A percentile compares a stretch with the other conserved stretches of the same genome.
phyloP scores from a whole-genome alignment of 345 rosid genomes.

The Clausena lansium region DNA sequence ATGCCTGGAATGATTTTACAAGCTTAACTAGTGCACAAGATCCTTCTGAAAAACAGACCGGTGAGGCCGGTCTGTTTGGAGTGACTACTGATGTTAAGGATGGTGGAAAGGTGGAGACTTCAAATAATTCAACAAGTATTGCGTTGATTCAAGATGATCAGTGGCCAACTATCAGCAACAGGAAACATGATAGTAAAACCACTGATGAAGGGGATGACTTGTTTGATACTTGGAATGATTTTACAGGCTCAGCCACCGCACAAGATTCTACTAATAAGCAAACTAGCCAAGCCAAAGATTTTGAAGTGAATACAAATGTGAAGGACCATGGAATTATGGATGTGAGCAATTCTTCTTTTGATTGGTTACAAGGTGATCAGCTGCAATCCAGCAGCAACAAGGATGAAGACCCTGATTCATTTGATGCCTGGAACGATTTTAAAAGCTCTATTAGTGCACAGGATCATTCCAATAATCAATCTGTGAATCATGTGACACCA shows the following conservation, averaged over 20 bases:
- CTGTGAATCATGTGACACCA: constrained; percentile 14
- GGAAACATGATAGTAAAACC: constrained; percentile 24
- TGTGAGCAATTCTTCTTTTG: neutral
- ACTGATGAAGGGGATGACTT: constrained; percentile 48
- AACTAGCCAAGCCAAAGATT: constrained; percentile 4
- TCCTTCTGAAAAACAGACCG: constrained; percentile 27
- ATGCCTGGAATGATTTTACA: constrained; percentile 70
- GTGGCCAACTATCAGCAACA: constrained; percentile 29
- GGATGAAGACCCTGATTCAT: constrained; percentile 48
- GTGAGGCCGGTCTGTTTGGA: constrained; percentile 18
- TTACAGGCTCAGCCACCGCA: constrained; percentile 38
- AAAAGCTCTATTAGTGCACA: constrained; percentile 36
- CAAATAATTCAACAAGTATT: constrained; percentile 5
- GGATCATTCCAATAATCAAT: constrained; percentile 20
- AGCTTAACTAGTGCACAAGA: constrained; percentile 46
- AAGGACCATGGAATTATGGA: constrained; percentile 10
- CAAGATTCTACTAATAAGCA: constrained; percentile 11
- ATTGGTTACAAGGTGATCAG: constrained; percentile 35
- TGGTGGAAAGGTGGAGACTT: constrained; percentile 13
- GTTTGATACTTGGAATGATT: constrained; percentile 67
- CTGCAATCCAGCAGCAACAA: constrained; percentile 30
- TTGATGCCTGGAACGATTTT: constrained; percentile 71
- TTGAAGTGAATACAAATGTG: constrained; percentile 10
- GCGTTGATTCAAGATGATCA: constrained; percentile 35
- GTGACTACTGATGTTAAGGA: constrained; percentile 17